Evolutionary conservation across 805 yeast genomes (phyloP), one percentile per base, ranked within the genome.

Genomic region (Torulaspora gathmanii): DNA sequence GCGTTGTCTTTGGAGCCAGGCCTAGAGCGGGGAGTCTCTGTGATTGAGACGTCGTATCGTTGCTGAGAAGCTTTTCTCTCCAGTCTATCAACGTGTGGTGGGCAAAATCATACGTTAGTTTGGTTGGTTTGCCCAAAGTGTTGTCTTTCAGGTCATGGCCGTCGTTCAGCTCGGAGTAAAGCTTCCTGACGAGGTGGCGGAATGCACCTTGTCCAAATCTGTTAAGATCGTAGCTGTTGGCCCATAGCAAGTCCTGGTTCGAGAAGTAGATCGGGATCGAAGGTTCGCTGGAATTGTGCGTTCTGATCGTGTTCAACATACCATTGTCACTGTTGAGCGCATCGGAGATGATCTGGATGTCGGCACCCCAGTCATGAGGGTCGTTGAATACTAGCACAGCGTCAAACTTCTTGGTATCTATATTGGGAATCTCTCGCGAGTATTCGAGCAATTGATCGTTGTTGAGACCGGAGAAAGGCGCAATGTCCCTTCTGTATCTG

Each of bases 201-300:
- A 86, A 83, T 1, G 91, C 95, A 20, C 97, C 97, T 67, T 89
- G 95, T 5, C 96, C 97, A 58, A 87, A 85, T 44, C 97, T 73
- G 17, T 95, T 87, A 44, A 82, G 66, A 12, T 61, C 65, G 63
- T 83, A 90, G 56, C 83, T 88, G 58, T 86, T 89, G 13, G 96
- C 86, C 95, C 96, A 90, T 27, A 84, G 58, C 57, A 86, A 77
- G 65, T 90, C 97, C 58, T 84, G 78, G 65, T 87, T 88, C 34
- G 91, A 83, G 65, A 86, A 88, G 49, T 79, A 77, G 15, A 86
- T 81, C 2, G 93, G 95, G 1, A 84, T 70, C 1, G 78, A 67
- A 34, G 87, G 90, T 10, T 64, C 63, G 15, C 61, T 44, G n/a
- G 49, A 36, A 19, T 51, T 47, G 3, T 52, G 37, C 13, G 58